Conservation (phyloP, 1,139 yeast species). For the Dujonia santamariae region DNA sequence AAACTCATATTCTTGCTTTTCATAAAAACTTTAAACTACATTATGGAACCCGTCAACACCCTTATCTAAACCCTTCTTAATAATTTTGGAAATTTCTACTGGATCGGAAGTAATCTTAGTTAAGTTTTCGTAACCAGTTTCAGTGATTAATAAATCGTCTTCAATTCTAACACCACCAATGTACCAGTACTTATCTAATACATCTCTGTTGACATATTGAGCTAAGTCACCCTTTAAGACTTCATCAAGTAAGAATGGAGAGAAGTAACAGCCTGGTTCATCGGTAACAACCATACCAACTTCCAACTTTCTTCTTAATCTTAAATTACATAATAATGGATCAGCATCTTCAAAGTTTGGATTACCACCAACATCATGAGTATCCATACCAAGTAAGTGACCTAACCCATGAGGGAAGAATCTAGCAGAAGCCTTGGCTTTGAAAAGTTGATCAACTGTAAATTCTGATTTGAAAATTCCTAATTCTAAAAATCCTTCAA, state of each 20-base stretch:
- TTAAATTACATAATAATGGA: conserved; percentile 68
- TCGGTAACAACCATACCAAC: conserved; percentile 87
- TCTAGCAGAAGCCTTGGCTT: conserved; percentile 66
- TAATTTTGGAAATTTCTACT: conserved; percentile 72
- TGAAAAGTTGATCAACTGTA: conserved; percentile 62
- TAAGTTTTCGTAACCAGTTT: conserved; percentile 72
- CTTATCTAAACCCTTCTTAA: conserved; percentile 64
- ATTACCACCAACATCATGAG: conserved; percentile 91
- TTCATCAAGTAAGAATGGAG: conserved; percentile 72
- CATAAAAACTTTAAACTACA: conserved; percentile 43
- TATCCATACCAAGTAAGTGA: conserved; percentile 89
- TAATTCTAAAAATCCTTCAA: conserved; percentile 64
- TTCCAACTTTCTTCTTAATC: conserved; percentile 72
- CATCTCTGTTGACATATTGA: conserved; percentile 61
- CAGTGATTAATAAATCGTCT: conserved; percentile 82
- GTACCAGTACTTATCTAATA: conserved; percentile 74
- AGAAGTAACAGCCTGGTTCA: conserved; percentile 94
- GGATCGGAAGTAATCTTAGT: conserved; percentile 86
- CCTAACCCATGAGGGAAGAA: conserved; percentile 97
- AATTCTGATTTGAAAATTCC: conserved; percentile 72
- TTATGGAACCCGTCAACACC: conserved; percentile 66
- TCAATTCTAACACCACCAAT: conserved; percentile 97
- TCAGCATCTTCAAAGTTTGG: conserved; percentile 84
- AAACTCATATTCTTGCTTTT: background rate
- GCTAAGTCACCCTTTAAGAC: conserved; percentile 56